Evolutionary conservation across 495 filamentous ascomycete genomes (phyloP).

Genomic region (Thermothielavioides terrestris): DNA sequence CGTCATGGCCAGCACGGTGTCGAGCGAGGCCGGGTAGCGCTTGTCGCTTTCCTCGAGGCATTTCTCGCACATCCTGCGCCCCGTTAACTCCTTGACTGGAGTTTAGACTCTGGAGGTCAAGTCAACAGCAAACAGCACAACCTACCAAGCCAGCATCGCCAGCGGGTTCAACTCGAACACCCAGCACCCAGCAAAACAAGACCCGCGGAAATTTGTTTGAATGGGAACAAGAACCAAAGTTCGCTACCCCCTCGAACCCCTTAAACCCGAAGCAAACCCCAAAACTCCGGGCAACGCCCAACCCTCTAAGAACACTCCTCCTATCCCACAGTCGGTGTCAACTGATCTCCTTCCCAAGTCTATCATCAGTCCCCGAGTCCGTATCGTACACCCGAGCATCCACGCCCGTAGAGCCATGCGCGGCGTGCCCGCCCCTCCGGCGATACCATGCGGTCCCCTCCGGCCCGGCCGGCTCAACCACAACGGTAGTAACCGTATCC

Average conservation of each 20-base stretch:
- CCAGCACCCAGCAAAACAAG: too few species aligned
- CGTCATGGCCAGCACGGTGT: constrained; percentile 49
- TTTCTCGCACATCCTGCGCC: constrained; percentile 57
- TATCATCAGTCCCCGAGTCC: background rate
- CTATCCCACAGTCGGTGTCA: background rate
- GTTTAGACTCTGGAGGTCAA: too few species aligned
- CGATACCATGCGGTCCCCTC: background rate
- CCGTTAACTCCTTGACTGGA: too few species aligned
- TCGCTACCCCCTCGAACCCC: too few species aligned
- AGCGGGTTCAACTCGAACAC: constrained; percentile 49
- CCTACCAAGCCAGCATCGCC: constrained; percentile 56
- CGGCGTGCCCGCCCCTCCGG: background rate
- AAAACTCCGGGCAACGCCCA: background rate
- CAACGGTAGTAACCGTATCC: constrained; percentile 37
- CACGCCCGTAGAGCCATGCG: background rate
- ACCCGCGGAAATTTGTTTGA: too few species aligned
- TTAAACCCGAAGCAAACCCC: too few species aligned
- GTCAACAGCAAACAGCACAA: too few species aligned
- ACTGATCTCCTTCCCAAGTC: background rate
- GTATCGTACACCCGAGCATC: background rate
- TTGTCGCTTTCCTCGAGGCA: constrained; percentile 54
- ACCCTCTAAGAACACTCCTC: background rate
- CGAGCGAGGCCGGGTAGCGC: constrained; percentile 33
- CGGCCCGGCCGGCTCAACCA: constrained; percentile 22
- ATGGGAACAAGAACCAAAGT: too few species aligned